phyloP scores from a whole-genome alignment of 306 rosid species.

The Sophora flavescens region DNA sequence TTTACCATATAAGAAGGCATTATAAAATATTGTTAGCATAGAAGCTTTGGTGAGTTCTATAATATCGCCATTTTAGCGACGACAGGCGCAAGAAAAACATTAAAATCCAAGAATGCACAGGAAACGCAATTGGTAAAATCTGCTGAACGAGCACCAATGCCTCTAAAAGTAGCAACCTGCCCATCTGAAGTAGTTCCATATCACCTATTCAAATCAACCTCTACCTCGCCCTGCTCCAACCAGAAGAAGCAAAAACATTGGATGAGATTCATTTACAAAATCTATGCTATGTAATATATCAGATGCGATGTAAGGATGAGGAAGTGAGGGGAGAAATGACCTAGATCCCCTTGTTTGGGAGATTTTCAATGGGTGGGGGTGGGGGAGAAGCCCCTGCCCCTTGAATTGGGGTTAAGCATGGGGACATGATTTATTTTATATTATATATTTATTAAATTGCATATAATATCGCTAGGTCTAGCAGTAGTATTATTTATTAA shows the following conservation, averaged over 20 bases:
- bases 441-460: neutral
- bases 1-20: constrained; percentile 19
- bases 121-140: constrained; percentile 20
- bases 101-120: constrained; percentile 38
- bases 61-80: constrained; percentile 26
- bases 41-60: constrained; percentile 27
- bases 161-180: constrained; percentile 57
- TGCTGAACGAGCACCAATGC: constrained; percentile 54
- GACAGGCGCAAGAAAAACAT: constrained; percentile 34
- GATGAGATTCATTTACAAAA: constrained; percentile 32
- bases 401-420: neutral
- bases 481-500: too few species aligned
- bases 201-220: constrained; percentile 55
- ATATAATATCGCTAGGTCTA: constrained; percentile 4
- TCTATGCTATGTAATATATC: constrained; percentile 13
- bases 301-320: neutral
- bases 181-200: constrained; percentile 39
- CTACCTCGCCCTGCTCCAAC: constrained; percentile 76
- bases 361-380: constrained; percentile 33
- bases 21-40: constrained; percentile 26
- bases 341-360: neutral
- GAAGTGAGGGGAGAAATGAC: neutral
- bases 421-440: neutral
- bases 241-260: constrained; percentile 28
- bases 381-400: neutral